These are phyloP conservation scores for Aureobasidium pullulans DNA, from an alignment of 2,329 filamentous ascomycete genomes.

Conservation along the genomic window DNA sequence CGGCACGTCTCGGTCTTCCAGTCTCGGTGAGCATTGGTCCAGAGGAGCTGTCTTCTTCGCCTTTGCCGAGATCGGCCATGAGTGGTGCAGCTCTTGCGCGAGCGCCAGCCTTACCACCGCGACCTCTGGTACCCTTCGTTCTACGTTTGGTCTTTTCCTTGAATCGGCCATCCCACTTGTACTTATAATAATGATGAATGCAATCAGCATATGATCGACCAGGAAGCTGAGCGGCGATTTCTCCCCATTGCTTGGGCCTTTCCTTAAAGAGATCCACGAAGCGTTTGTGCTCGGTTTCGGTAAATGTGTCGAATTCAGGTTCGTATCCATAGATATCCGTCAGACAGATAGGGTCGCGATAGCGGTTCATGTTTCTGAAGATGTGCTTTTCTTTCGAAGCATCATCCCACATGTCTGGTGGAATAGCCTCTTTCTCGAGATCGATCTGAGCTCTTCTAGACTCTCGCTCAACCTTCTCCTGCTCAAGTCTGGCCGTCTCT, in stretches of 20 bases:
- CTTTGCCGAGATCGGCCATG: conserved; percentile 55
- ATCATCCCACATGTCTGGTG: conserved; percentile 61
- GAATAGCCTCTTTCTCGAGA: conserved; percentile 67
- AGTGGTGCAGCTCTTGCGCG: conserved; percentile 46
- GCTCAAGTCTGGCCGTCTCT: conserved; percentile 63
- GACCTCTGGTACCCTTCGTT: conserved; percentile 26
- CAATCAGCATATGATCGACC: conserved; percentile 68
- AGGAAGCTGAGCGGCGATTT: conserved; percentile 60
- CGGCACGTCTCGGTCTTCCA: conserved; percentile 44
- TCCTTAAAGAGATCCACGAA: conserved; percentile 72
- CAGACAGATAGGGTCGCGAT: conserved; percentile 57
- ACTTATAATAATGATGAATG: conserved; percentile 81
- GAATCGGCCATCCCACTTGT: conserved; percentile 66
- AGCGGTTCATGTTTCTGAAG: conserved; percentile 60
- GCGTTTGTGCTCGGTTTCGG: conserved; percentile 57
- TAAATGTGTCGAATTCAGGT: conserved; percentile 68
- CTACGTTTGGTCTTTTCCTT: conserved; percentile 49
- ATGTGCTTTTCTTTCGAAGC: conserved; percentile 52
- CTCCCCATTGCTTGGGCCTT: conserved; percentile 74
- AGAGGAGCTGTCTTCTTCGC: conserved; percentile 31
- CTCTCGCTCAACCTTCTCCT: conserved; percentile 45
- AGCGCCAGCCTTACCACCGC: conserved; percentile 45
- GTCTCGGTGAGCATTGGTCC: conserved; percentile 38
- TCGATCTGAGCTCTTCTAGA: conserved; percentile 63
- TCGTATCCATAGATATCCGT: conserved; percentile 65